phyloP scores from a whole-genome alignment of 2,329 filamentous ascomycete genomes.

The Cercospora sp. region DNA sequence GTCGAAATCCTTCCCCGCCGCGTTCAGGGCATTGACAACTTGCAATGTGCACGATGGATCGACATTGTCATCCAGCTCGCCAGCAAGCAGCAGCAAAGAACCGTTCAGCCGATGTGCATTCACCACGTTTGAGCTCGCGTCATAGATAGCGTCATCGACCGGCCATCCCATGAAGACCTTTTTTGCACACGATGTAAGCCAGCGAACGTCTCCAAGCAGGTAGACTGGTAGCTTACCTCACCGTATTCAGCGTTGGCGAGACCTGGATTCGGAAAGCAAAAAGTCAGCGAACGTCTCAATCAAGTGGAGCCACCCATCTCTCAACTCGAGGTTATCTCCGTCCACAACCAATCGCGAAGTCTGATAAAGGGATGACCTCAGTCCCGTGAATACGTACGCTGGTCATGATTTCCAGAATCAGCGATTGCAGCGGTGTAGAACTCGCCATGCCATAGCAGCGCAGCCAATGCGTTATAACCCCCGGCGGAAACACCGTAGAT shows the following conservation, averaged over 20 bases:
- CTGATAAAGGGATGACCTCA: not conserved
- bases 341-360: not conserved
- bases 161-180: constrained; percentile 12
- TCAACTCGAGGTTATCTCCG: not conserved
- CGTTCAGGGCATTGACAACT: constrained; percentile 17
- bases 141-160: constrained; percentile 12
- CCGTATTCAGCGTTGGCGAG: not conserved
- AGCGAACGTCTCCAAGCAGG: not conserved
- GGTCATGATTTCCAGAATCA: constrained; percentile 9
- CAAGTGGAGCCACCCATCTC: not conserved
- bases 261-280: not conserved
- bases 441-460: constrained; percentile 11
- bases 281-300: not conserved
- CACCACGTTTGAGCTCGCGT: constrained; percentile 12
- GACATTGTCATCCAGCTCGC: constrained; percentile 17
- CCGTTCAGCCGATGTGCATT: constrained; percentile 10
- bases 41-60: constrained; percentile 15
- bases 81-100: constrained; percentile 9
- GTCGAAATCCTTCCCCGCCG: constrained; percentile 15
- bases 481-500: constrained; percentile 12
- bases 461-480: constrained; percentile 10
- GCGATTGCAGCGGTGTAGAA: constrained; percentile 14
- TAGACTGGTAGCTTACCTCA: not conserved
- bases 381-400: constrained; percentile 5
- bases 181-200: constrained; percentile 4